A percentile compares a stretch with the other conserved stretches of the same genome.
Conservation (phyloP, 2,329 filamentous ascomycete genomes). For the Fusarium lyarnte region DNA sequence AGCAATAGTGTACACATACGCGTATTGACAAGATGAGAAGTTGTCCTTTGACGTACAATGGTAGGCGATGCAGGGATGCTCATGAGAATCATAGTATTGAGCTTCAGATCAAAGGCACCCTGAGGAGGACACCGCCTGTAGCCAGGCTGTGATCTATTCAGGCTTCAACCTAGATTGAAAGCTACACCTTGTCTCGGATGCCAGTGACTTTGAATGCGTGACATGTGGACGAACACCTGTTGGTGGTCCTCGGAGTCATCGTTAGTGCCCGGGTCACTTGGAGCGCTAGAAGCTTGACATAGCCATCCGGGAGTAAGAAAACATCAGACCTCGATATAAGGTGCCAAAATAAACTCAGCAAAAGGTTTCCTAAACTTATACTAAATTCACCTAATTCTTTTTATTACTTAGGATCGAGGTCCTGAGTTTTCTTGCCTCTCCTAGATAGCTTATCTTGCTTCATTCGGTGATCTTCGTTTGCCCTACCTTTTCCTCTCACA, state of each 20-base stretch:
- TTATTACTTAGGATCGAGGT: too few species aligned
- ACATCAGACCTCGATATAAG: too few species aligned
- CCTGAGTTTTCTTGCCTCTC: too few species aligned
- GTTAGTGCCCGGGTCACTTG: slow-evolving; percentile 21
- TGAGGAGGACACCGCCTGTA: not conserved
- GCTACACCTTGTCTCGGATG: not conserved
- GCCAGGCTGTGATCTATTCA: not conserved
- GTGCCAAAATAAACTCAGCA: too few species aligned
- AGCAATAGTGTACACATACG: slow-evolving; percentile 1
- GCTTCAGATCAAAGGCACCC: not conserved
- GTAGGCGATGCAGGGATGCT: not conserved
- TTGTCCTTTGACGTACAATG: not conserved
- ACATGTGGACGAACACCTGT: not conserved
- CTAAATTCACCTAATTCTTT: too few species aligned
- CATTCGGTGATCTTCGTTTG: slow-evolving; percentile 12
- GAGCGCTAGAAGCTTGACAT: slow-evolving; percentile 25
- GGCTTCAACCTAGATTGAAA: not conserved
- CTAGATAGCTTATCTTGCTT: slow-evolving; percentile 20
- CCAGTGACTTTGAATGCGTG: slow-evolving; percentile 3
- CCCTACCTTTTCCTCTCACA: slow-evolving; percentile 4
- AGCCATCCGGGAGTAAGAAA: not conserved
- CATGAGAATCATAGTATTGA: not conserved
- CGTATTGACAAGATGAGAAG: not conserved
- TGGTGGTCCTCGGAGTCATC: slow-evolving; percentile 7
- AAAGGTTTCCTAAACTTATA: too few species aligned